Conservation (phyloP, 192 early-diverging fungal genomes). For the Blastocladiella britannica region DNA sequence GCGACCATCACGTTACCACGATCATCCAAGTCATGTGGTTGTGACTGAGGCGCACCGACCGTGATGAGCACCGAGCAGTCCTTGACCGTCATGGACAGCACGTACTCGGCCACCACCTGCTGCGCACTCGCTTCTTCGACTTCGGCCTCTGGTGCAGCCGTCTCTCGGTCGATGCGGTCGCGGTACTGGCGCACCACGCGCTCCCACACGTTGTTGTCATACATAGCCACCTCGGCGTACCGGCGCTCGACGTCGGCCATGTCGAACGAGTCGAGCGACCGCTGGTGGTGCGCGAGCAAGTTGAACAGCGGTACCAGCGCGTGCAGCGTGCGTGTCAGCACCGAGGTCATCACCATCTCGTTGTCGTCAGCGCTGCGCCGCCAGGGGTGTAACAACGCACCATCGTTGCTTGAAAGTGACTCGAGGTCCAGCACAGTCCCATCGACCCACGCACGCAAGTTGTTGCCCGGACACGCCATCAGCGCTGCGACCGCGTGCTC, state of each 20-base stretch:
- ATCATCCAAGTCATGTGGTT: background rate
- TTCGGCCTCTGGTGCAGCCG: conserved; percentile 4
- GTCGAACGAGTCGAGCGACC: conserved; percentile 9
- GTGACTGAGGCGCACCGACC: conserved; percentile 8
- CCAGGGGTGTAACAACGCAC: no score
- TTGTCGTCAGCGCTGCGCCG: no score
- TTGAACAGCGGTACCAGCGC: conserved; percentile 2
- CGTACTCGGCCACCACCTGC: conserved; percentile 38
- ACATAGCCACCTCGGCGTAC: conserved; percentile 8
- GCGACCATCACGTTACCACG: conserved; percentile 3
- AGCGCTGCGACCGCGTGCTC: conserved; percentile 17
- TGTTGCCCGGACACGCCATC: conserved; percentile 23
- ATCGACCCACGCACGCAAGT: conserved; percentile 28
- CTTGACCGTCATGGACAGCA: conserved; percentile 52
- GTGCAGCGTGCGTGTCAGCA: background rate
- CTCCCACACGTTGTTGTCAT: conserved; percentile 10
- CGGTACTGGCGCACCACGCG: conserved; percentile 9
- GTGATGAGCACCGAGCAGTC: conserved; percentile 53
- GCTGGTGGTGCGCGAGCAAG: conserved; percentile 6
- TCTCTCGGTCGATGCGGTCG: no score
- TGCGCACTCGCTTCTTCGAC: conserved; percentile 4
- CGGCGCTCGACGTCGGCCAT: conserved; percentile 6
- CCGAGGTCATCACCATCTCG: background rate
- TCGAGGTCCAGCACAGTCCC: no score
- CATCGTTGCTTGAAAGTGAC: no score